These are phyloP conservation scores for Tylopilus felleus DNA, from an alignment of 768 basidiomycete genomes.

Conservation along the genomic window DNA sequence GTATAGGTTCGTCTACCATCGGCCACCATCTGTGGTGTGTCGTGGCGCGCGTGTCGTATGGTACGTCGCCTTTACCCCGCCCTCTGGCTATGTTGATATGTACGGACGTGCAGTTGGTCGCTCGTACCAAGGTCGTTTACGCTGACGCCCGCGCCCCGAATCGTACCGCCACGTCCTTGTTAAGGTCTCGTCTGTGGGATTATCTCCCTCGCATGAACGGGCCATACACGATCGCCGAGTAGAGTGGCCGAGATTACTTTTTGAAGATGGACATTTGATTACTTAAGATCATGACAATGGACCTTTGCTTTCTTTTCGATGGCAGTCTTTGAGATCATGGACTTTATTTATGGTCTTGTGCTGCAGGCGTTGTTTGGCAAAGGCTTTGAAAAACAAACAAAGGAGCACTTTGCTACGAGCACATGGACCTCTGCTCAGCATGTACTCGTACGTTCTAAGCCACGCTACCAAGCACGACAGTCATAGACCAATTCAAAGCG, in stretches of 20 bases:
- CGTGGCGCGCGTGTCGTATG: not conserved
- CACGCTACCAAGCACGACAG: slow-evolving; percentile 9
- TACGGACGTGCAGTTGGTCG: not conserved
- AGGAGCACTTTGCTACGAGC: not conserved
- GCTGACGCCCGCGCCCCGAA: not conserved
- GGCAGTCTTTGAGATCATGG: not conserved
- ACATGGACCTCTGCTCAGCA: slow-evolving; percentile 9
- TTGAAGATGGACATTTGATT: not conserved
- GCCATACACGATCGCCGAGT: slow-evolving; percentile 11
- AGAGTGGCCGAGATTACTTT: slow-evolving; percentile 8
- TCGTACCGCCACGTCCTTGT: not conserved
- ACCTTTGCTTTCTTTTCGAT: not conserved
- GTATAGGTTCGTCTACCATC: not conserved
- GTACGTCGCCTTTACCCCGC: not conserved
- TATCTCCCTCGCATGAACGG: not conserved
- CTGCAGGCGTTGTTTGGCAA: slow-evolving; percentile 13
- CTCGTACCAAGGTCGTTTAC: not conserved
- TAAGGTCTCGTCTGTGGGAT: not conserved
- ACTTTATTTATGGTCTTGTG: not conserved
- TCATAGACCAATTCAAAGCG: slow-evolving; percentile 30
- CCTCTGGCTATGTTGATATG: not conserved
- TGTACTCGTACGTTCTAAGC: slow-evolving; percentile 9
- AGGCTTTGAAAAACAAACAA: slow-evolving; percentile 17
- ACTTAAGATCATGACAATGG: not conserved
- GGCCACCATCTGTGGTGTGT: not conserved